Evolutionary conservation across 345 rosid genomes (phyloP).

Genomic region (Moringa oleifera): DNA sequence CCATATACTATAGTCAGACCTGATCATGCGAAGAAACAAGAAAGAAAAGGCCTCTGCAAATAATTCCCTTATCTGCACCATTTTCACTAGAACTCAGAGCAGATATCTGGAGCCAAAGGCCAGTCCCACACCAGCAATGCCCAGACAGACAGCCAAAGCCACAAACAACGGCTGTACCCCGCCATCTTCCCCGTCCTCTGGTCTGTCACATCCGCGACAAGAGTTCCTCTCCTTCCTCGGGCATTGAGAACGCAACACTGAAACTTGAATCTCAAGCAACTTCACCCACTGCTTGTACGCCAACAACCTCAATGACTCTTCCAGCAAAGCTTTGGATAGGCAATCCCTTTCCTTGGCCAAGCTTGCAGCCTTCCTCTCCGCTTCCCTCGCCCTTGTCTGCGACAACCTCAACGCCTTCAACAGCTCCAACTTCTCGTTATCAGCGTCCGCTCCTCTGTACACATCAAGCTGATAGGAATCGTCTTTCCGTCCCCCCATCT

Average conservation of each 20-base stretch:
- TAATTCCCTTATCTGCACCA: too few species aligned
- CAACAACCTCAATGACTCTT: slow-evolving; percentile 34
- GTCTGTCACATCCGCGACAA: not conserved
- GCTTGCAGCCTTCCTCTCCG: slow-evolving; percentile 40
- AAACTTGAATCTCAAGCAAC: slow-evolving; percentile 47
- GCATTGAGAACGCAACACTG: slow-evolving; percentile 20
- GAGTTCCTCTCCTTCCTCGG: not conserved
- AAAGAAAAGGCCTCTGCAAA: too few species aligned
- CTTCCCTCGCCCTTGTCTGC: slow-evolving; percentile 64
- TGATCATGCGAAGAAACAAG: too few species aligned
- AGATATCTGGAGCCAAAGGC: slow-evolving; percentile 26
- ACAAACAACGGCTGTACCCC: slow-evolving; percentile 19
- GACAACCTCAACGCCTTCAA: slow-evolving; percentile 58
- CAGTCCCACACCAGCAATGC: slow-evolving; percentile 42
- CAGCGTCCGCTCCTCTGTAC: slow-evolving; percentile 2
- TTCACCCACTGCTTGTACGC: slow-evolving; percentile 45
- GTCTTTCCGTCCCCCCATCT: not conserved
- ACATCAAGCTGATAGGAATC: not conserved
- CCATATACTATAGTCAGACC: too few species aligned
- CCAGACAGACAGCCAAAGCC: slow-evolving; percentile 39
- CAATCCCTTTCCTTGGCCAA: slow-evolving; percentile 38
- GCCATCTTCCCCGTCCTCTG: slow-evolving; percentile 2
- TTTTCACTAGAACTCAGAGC: not conserved
- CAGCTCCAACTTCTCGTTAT: slow-evolving; percentile 37
- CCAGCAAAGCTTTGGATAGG: slow-evolving; percentile 26